Evolutionary conservation across 345 rosid genomes (phyloP).

Genomic region (Raphanus raphanistrum): DNA sequence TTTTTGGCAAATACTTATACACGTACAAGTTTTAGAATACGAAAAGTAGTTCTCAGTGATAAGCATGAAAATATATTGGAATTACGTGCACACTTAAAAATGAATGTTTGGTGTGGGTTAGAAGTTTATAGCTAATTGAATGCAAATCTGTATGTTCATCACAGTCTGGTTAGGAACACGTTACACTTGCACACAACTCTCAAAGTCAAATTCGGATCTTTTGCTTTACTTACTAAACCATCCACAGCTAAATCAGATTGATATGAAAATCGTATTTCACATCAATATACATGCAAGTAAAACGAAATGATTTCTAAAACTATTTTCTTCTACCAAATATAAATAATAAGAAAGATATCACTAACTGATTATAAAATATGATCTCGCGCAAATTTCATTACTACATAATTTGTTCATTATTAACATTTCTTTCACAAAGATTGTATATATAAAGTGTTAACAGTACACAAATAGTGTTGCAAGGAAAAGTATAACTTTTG

Average conservation of each 20-base stretch:
- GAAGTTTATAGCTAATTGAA: background rate
- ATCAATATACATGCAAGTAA: background rate
- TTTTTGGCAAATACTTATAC: slow-evolving; percentile 1
- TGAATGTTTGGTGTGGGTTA: slow-evolving; percentile 22
- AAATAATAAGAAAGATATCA: background rate
- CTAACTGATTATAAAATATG: too few relatives aligned
- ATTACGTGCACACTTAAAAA: slow-evolving; percentile 38
- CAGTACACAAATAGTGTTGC: background rate
- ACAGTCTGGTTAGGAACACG: slow-evolving; percentile 31
- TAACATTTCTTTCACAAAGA: background rate
- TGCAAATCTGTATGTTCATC: slow-evolving; percentile 6
- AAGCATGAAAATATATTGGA: background rate
- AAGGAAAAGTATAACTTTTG: background rate
- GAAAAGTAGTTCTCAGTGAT: slow-evolving; percentile 7
- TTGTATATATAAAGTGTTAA: background rate
- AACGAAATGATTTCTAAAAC: background rate
- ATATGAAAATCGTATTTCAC: background rate
- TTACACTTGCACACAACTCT: slow-evolving; percentile 15
- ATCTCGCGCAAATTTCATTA: background rate
- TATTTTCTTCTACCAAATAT: background rate
- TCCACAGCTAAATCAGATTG: background rate
- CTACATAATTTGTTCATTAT: background rate
- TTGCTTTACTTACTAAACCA: slow-evolving; percentile 9
- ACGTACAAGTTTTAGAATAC: background rate
- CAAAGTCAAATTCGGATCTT: slow-evolving; percentile 29